A percentile compares a stretch with the other conserved stretches of the same genome.
Evolutionary conservation across 1,284 basidiomycete genomes (phyloP).

Genomic region (Naganishia sp.): DNA sequence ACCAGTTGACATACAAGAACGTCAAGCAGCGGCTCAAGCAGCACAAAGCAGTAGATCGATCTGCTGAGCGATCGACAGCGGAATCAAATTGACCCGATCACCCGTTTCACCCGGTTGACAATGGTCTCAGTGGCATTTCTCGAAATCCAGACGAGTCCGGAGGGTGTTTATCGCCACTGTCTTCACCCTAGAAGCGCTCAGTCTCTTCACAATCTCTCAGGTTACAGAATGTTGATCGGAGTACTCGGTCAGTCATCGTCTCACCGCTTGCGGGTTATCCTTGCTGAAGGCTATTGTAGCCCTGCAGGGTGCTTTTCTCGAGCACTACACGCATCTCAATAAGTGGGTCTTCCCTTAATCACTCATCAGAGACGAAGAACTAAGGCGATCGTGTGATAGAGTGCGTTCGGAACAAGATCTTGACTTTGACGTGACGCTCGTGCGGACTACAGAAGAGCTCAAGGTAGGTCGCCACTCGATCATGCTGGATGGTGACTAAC

Average conservation of each 20-base stretch:
- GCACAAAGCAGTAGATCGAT: no score
- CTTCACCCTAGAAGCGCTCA: no score
- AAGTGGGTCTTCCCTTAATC: slow-evolving; percentile 39
- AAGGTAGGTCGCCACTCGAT: slow-evolving; percentile 42
- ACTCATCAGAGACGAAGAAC: neutral
- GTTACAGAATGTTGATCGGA: slow-evolving; percentile 35
- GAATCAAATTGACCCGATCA: no score
- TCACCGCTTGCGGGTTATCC: neutral
- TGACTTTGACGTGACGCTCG: slow-evolving; percentile 56
- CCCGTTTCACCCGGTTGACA: no score
- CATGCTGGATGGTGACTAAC: slow-evolving; percentile 3
- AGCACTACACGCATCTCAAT: slow-evolving; percentile 63
- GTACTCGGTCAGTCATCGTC: slow-evolving; percentile 40
- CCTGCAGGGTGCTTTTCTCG: slow-evolving; percentile 89
- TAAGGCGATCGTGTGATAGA: slow-evolving; percentile 42
- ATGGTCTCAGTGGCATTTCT: no score
- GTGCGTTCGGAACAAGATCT: slow-evolving; percentile 55
- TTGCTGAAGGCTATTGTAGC: slow-evolving; percentile 55
- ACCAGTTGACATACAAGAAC: no score
- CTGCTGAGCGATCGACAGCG: no score
- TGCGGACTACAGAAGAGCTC: slow-evolving; percentile 77
- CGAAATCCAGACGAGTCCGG: neutral
- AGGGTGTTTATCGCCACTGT: no score
- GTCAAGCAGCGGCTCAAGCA: no score
- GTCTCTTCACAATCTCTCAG: no score